Evolutionary conservation across 2,329 filamentous ascomycete genomes (phyloP), one percentile per base, ranked within the genome.

Genomic region (Claviceps quebecensis): DNA sequence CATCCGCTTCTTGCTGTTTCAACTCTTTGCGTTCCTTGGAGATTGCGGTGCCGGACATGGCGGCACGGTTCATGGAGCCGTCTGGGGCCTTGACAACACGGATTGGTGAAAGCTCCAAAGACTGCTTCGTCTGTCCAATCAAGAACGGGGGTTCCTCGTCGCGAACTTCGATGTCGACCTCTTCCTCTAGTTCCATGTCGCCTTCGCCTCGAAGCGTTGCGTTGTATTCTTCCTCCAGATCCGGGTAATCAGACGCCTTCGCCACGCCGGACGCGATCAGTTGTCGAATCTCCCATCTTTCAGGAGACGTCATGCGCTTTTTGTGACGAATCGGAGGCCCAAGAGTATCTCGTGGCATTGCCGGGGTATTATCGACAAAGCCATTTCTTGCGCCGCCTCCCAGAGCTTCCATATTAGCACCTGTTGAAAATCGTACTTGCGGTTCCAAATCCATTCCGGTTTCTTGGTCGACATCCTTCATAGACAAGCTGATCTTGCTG

Each of bases 141-240:
- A 98, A 69, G 72, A 98, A 98, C 0, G 93, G 93, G 0, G 93
- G 94, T 61, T 98, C 93, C 60, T 98, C 93, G 55, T 98, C 93
- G 58, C 84, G 80, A 34, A 98, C 87, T 67, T 98, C 93, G 56
- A 98, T 98, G 60, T 98, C 93, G 4, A 98, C 81, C 62, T 98
- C 93, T 66, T 96, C 87, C 64, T 98, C 93, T 56, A 97, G 77
- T 63, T 96, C 89, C 66, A 97, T 83, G 50, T 87, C 84, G 16
- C 84, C 87, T 57, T 95, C 87, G 16, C 89, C 91, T 26, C 84
- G 85, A 26, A 96, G 72, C 0, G 88, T 90, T 16, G 87, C 85
- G 56, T 95, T 84, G 65, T 95, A 95, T 52, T 97, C 90, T 58
- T 96, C 88, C 58, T 97, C 87, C 29, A 97, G 77, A 56, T 96